Evolutionary conservation across 352 stramenopile species (phyloP), one percentile per base, ranked within the genome.

Genomic region (Pythium periplocum): DNA sequence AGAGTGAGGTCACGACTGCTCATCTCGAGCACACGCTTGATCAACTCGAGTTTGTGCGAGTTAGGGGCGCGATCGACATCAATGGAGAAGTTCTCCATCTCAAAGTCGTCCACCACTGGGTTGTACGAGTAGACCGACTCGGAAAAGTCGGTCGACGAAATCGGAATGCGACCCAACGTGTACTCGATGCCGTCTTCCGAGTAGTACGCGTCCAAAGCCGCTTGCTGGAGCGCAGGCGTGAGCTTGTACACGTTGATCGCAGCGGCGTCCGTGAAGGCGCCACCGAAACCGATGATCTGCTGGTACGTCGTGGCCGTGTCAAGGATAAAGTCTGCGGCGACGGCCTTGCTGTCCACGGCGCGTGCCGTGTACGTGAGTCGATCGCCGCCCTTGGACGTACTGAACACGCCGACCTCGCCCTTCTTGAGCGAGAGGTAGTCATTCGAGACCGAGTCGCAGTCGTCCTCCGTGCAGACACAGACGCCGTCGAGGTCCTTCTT

Each of bases 101-200:
- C 71, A 32, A 89, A 73, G 56, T 95, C 85, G 10, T 71, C 76
- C 17, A 62, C 64, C 10, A 87, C 68, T 26, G 90, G 60, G 51
- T 88, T 83, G 65, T 94, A 94, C 59, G 66, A 90, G 64, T 96
- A 96, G 63, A 83, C 76, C 32, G 61, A 70, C 45, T 74, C 49
- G 45, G 83, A 95, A 62, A 96, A 96, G 53, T 96, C 86, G 51
- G 69, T 86, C 9, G 75, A 87, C 38, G 65, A 79, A 54, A 96
- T 93, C 33, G 78, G 86, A 38, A 96, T 70, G 45, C 86, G 72
- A 2, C 73, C 86, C 4, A 96, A 45, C 44, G 64, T 85, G 65
- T 96, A 95, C 60, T 84, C 71, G 32, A 93, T 61, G 6, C 86
- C 86, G 9, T 61, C 57, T 38, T 78, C 64, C 39, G 61, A 71